Base-by-base conservation (phyloP, 192 early-diverging fungal species). In the Chytriomyces confervae region DNA sequence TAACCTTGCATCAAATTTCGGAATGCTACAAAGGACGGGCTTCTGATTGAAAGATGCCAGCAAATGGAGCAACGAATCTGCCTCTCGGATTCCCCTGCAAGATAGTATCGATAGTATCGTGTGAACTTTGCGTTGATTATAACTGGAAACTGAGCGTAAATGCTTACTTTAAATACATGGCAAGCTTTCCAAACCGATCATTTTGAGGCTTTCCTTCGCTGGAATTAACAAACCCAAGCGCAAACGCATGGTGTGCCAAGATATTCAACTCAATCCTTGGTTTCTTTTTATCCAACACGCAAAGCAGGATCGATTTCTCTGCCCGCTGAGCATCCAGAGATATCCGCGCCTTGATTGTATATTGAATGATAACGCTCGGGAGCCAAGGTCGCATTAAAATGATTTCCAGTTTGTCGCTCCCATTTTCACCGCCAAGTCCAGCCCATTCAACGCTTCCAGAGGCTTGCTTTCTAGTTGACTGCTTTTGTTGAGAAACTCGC, bases 241-340 rank as follows among this genome's bases (percentile, higher is more conserved):
- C 86, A 84, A 89, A 89, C 3, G 80, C 71, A 47, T 85, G 84
- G 29, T 85, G 81, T 6, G 88, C 83, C 23, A 87, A 53, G 43
- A 89, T 79, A 78, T 85, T 85, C 29, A 89, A 60, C 69, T 89
- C 85, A 50, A 89, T 83, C 7, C 77, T 49, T 4, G 80, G 82
- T 11, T 69, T 60, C 62, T 87, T 87, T 20, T 29, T 18, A 11
- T 66, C 61, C 3, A 62, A 45, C 10, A 51, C 74, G 2, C 49
- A 48, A 0, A 80, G 57, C 50, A 80, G 24, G 36, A 53, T 50
- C 7, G 63, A 43, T 13, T 50, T 50, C 18, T n/a, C 9, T 5
- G 10, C 10, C 18, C 63, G 48, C 20, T 27, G 48, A 16, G 23
- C 23, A 43, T 67, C 78, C 9, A 63, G 29, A 8, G 50, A 45